Evolutionary conservation across 1,284 basidiomycete species (phyloP), one percentile per base, ranked within the genome.

Genomic region (Testicularia cyperi): DNA sequence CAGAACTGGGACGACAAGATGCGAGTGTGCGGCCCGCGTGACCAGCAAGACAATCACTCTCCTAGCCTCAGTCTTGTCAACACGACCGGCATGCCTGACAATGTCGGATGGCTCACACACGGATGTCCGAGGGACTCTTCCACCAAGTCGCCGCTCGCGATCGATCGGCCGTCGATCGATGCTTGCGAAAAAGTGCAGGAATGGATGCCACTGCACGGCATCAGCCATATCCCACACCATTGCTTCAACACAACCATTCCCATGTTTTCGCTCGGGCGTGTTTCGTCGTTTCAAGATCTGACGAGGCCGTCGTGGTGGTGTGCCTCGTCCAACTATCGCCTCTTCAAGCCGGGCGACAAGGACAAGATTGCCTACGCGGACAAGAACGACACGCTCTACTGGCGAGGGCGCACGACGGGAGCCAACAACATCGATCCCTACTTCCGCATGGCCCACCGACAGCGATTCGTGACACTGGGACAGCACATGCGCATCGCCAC

Each of bases 221-320:
- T 56, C 5, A 22, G 34, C 18, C 35, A 44, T 36, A 22, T 15
- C 4, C 24, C 28, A 10, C 31, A 30, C 21, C 25, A 16, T 12
- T 56, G 53, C 38, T 37, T 48, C 41, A 48, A 40, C 26, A 28
- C 45, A 1, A 44, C 41, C 23, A 16, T 56, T 6, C 45, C 53
- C 4, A 37, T 48, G 4, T 45, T 56, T 10, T 48, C 45, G 1
- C 27, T 44, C 1, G 23, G 45, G 22, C 38, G 38, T 23, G 33
- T 44, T 3, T 56, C 53, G 15, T 36, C 29, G 16, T 56, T 48
- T 37, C 40, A 40, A n/a, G 53, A 56, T 31, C 38, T 56, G 28
- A 48, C 45, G 22, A 48, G 40, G 12, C 41, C 53, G 2, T 56
- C 53, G 2, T 56, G 53, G 53, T 48, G 45, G 25, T 56, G 44